Evolutionary conservation across 2,329 filamentous ascomycete species (phyloP).

Genomic region (Cladosporium sp.): DNA sequence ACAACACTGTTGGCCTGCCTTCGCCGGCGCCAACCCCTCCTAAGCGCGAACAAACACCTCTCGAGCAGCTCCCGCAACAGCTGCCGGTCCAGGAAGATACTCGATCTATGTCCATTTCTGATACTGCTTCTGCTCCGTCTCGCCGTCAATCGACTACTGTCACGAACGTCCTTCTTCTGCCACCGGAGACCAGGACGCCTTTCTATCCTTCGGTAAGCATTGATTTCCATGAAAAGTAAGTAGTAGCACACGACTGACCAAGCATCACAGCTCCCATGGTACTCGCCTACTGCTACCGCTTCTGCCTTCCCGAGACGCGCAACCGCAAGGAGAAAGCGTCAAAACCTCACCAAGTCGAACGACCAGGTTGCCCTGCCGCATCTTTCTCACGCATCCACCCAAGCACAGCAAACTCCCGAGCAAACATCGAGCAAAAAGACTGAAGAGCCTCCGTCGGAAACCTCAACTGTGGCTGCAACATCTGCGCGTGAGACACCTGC

Average conservation of each 20-base stretch:
- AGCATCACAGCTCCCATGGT: conserved; percentile 53
- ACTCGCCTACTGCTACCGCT: conserved; percentile 48
- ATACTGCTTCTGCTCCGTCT: conserved; percentile 16
- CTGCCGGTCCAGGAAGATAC: conserved; percentile 6
- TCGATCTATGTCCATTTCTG: conserved; percentile 7
- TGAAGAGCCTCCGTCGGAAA: conserved; percentile 36
- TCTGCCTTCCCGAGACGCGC: conserved; percentile 51
- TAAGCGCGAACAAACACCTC: conserved; percentile 7
- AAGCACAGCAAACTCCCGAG: not conserved
- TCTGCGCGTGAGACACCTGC: conserved; percentile 54
- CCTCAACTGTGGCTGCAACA: conserved; percentile 41
- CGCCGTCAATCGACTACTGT: conserved; percentile 18
- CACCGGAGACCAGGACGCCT: conserved; percentile 33
- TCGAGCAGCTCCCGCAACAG: conserved; percentile 12
- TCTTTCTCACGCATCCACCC: conserved; percentile 6
- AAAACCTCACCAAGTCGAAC: conserved; percentile 34
- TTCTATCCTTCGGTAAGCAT: conserved; percentile 45
- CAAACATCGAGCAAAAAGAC: conserved; percentile 1
- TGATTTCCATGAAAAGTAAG: not conserved
- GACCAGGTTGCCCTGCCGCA: conserved; percentile 48
- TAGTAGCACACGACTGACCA: not conserved
- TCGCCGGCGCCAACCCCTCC: conserved; percentile 20
- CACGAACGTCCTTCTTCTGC: conserved; percentile 12
- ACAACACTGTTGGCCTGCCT: conserved; percentile 17
- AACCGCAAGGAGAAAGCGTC: conserved; percentile 42